Percentiles rank a stretch among this genome's conserved stretches.
Evolutionary conservation across 202 grass and related monocot genomes (phyloP).

Genomic region (Carex arenaria): DNA sequence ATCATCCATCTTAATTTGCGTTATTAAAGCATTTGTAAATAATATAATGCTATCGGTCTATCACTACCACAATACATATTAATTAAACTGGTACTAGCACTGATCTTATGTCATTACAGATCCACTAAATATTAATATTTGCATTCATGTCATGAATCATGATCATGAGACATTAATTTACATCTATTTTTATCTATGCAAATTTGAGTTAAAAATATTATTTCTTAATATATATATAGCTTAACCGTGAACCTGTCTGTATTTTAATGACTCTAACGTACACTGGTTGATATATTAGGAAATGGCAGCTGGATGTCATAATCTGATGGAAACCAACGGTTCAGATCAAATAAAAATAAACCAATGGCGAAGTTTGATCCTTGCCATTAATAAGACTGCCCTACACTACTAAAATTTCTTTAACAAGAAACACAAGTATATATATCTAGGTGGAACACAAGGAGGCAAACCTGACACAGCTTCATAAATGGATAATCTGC

Average conservation of each 20-base stretch:
- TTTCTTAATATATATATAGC: not conserved
- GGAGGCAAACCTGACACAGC: slow-evolving; percentile 45
- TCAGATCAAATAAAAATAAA: not conserved
- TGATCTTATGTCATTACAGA: not conserved
- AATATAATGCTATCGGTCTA: not conserved
- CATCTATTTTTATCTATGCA: too few relatives aligned
- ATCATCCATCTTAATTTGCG: not conserved
- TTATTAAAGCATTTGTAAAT: not conserved
- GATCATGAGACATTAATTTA: not conserved
- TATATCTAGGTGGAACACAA: not conserved
- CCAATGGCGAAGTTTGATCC: too few relatives aligned
- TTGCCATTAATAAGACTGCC: too few relatives aligned
- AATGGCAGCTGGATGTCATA: not conserved
- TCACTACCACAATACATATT: not conserved
- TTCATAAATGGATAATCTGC: slow-evolving; percentile 72
- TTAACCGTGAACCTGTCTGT: not conserved
- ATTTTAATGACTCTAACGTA: not conserved
- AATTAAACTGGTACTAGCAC: not conserved
- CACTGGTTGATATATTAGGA: not conserved
- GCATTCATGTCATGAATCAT: not conserved
- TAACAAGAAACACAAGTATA: not conserved
- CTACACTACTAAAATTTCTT: too few relatives aligned
- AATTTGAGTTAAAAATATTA: not conserved
- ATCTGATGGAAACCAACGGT: not conserved
- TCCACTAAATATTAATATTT: not conserved